Base-by-base conservation (phyloP, 1,284 basidiomycete species). In the Malassezia sympodialis region DNA sequence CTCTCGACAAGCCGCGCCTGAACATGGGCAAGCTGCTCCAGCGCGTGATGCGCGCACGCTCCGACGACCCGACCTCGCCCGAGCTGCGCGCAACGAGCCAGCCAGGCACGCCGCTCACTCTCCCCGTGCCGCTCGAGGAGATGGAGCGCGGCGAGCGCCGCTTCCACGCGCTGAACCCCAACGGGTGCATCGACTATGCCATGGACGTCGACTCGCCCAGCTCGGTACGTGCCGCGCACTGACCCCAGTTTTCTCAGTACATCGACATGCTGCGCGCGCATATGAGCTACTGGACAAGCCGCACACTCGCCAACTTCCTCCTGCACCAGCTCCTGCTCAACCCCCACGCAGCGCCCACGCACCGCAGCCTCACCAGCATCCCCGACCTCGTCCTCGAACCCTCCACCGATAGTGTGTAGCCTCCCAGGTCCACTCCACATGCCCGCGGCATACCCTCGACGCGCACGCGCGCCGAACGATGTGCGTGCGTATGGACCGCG, bases 1-100 rank as follows among this genome's bases (percentile, higher is more conserved):
- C 70, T 1, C 61, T 75, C 6, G 60, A 67, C 0, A 57, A 67
- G 63, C 72, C 72, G 11, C 59, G 66, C 3, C 43, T 73, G 12
- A 67, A 68, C 53, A 66, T 77, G 28, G 67, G 61, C 41, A 62
- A 60, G 12, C 57, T 76, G 4, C 69, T 77, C 41, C 68, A 72
- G 40, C 56, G 62, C 43, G 41, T 60, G 56, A 50, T 63, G 41
- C 17, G 66, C n/a, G 42, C 58, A 45, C 61, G 60, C n/a, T 23
- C 17, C 8, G 28, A 43, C 27, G 24, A 39, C 4, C 17, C 7
- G 15, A 11, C 35, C 19, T 32, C 45, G 31, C 45, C 31, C 30
- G 45, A 47, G 15, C 10, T 24, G 31, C 45, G 31, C 30, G 28
- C 43, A 8, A 28, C 24, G 28, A 23, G 15, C 4, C 39, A 19